Conservation (phyloP, 2,329 filamentous ascomycete genomes). For the Kalmusia sp. region DNA sequence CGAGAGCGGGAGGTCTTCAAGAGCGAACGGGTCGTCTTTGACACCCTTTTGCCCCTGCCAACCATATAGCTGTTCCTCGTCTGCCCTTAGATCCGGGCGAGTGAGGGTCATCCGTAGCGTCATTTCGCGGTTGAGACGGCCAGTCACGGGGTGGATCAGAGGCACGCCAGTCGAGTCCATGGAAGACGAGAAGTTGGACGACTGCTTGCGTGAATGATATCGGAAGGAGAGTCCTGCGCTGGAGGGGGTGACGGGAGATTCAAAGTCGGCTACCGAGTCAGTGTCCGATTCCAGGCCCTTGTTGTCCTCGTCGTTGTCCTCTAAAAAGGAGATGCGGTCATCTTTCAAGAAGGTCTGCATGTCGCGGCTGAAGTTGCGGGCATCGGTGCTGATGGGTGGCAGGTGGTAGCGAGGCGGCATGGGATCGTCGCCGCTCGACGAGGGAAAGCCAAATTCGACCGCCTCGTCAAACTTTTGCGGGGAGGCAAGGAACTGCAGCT, state of each 20-base stretch:
- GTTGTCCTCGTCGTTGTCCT: slow-evolving; percentile 38
- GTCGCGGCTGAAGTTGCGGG: slow-evolving; percentile 56
- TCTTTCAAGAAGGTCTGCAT: slow-evolving; percentile 66
- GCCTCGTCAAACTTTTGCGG: slow-evolving; percentile 96
- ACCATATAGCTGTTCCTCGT: slow-evolving; percentile 75
- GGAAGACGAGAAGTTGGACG: slow-evolving; percentile 42
- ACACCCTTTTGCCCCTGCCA: slow-evolving; percentile 59
- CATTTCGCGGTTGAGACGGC: slow-evolving; percentile 76
- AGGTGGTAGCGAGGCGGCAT: slow-evolving; percentile 34
- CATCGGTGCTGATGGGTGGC: slow-evolving; percentile 45
- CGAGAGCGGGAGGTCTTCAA: slow-evolving; percentile 59
- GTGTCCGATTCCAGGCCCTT: slow-evolving; percentile 40
- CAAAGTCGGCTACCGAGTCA: slow-evolving; percentile 41
- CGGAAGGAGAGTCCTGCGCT: slow-evolving; percentile 44
- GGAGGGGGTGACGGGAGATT: slow-evolving; percentile 47
- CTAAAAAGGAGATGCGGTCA: slow-evolving; percentile 57
- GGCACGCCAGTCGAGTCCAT: slow-evolving; percentile 38
- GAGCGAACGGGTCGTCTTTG: slow-evolving; percentile 61
- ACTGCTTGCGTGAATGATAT: slow-evolving; percentile 36
- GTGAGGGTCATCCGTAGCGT: slow-evolving; percentile 96
- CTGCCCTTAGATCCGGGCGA: slow-evolving; percentile 80
- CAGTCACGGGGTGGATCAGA: slow-evolving; percentile 26
- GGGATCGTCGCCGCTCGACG: slow-evolving; percentile 45
- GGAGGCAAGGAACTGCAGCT: slow-evolving; percentile 85
- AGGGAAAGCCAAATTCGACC: slow-evolving; percentile 90